phyloP scores from a whole-genome alignment of 2,329 filamentous ascomycete genomes.

The Sarocladiaceae sp. region DNA sequence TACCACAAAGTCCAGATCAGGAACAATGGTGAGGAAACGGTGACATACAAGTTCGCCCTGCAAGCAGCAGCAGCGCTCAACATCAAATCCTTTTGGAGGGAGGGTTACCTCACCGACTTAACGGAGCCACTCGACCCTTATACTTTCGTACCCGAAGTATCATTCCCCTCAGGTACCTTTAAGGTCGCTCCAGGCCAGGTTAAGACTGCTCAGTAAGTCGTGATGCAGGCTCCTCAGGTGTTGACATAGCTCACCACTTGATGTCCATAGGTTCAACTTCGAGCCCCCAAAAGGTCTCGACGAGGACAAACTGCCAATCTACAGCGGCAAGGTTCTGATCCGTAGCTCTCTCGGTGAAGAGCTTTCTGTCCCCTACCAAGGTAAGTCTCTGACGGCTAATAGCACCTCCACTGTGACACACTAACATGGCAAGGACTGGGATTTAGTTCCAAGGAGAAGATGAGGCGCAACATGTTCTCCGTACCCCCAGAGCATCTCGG shows the following conservation, averaged over 20 bases:
- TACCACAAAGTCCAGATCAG: conserved; percentile 23
- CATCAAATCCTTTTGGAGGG: conserved; percentile 15
- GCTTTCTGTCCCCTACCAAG: conserved; percentile 27
- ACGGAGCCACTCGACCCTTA: background rate
- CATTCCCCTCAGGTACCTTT: background rate
- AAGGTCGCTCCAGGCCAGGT: conserved; percentile 16
- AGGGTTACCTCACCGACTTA: background rate
- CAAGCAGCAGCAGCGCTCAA: conserved; percentile 32
- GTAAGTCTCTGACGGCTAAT: no score
- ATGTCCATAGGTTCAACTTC: conserved; percentile 20
- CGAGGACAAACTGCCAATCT: conserved; percentile 27
- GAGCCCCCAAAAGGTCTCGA: conserved; percentile 20
- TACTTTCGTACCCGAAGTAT: background rate
- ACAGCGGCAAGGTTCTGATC: conserved; percentile 28
- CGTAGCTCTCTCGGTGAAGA: conserved; percentile 25
- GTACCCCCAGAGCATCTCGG: background rate
- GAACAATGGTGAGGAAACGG: conserved; percentile 28
- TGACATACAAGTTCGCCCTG: conserved; percentile 26
- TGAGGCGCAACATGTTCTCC: background rate
- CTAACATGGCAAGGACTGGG: background rate
- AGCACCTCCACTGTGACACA: no score
- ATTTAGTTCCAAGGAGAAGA: background rate
- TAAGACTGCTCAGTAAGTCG: conserved; percentile 9
- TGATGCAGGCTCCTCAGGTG: no score
- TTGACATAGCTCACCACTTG: no score